Percentiles rank a stretch among this genome's conserved stretches.
Conservation (phyloP, 2,329 filamentous ascomycete species). For the Bisporella sp. region DNA sequence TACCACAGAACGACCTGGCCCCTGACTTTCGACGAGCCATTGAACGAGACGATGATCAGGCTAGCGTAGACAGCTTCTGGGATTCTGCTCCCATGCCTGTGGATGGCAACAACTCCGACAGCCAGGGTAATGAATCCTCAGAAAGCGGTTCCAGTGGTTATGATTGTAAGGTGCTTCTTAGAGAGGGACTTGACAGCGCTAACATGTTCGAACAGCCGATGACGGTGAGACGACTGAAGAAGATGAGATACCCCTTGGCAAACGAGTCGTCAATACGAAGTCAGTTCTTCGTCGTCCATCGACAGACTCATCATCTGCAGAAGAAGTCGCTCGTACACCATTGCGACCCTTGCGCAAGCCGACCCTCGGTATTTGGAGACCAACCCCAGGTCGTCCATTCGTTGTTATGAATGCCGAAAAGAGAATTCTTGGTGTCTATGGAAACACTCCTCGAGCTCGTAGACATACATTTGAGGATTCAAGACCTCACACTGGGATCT, state of each 20-base stretch:
- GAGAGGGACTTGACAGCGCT: conserved; percentile 31
- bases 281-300: conserved; percentile 43
- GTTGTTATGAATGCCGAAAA: conserved; percentile 33
- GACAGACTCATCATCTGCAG: conserved; percentile 28
- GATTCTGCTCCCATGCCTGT: conserved; percentile 10
- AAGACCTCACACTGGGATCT: conserved; percentile 1
- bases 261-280: conserved; percentile 31
- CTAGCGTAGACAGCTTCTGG: conserved; percentile 14
- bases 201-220: conserved; percentile 41
- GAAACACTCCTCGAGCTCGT: conserved; percentile 26
- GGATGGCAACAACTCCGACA: conserved; percentile 20
- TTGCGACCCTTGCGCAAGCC: conserved; percentile 21
- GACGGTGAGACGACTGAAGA: conserved; percentile 55
- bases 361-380: conserved; percentile 26
- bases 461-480: conserved; percentile 28
- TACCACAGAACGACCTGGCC: conserved; percentile 67
- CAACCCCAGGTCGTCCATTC: conserved; percentile 30
- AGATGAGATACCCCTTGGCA: conserved; percentile 24
- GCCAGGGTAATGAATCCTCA: conserved; percentile 35
- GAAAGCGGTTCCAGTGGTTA: conserved; percentile 43
- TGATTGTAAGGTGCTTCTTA: conserved; percentile 42
- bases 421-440: conserved; percentile 34
- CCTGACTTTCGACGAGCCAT: conserved; percentile 67
- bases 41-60: conserved; percentile 9
- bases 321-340: conserved; percentile 20